Evolutionary conservation across 192 early-diverging fungal genomes (phyloP).

Genomic region (Umbelopsis sp.): DNA sequence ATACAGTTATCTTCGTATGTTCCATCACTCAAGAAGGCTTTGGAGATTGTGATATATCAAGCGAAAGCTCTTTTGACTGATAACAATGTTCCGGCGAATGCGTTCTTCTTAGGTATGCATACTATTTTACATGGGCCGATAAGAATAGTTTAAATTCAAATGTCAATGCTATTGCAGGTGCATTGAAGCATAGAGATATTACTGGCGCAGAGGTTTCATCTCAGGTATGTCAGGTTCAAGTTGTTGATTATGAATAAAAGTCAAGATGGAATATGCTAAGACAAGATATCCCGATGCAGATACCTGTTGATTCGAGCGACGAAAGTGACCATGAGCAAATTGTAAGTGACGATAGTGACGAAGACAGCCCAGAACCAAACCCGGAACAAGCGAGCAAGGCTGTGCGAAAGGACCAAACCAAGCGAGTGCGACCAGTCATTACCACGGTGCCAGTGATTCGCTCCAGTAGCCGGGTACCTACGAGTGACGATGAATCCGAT

Average conservation of each 20-base stretch:
- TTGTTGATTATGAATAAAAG: not conserved
- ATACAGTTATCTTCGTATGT: slow-evolving; percentile 61
- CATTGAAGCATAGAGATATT: slow-evolving; percentile 74
- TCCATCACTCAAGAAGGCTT: slow-evolving; percentile 65
- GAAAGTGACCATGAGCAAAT: not conserved
- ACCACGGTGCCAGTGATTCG: not conserved
- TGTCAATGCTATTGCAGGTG: slow-evolving; percentile 35
- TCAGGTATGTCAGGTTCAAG: slow-evolving; percentile 43
- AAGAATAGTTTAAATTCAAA: not conserved
- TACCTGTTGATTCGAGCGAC: slow-evolving; percentile 1
- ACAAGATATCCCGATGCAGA: not conserved
- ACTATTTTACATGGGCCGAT: too few species aligned
- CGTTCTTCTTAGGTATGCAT: slow-evolving; percentile 36
- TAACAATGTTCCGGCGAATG: slow-evolving; percentile 57
- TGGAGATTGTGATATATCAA: slow-evolving; percentile 75
- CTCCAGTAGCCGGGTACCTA: not conserved
- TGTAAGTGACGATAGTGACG: not conserved
- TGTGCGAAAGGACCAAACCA: not conserved
- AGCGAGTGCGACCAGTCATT: not conserved
- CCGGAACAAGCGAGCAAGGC: not conserved
- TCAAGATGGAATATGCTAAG: too few species aligned
- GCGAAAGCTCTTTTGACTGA: slow-evolving; percentile 74
- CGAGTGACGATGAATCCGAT: slow-evolving; percentile 1
- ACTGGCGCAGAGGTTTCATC: slow-evolving; percentile 69
- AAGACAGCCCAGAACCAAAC: not conserved